A percentile compares a stretch with the other conserved stretches of the same genome.
Evolutionary conservation across 73 alveolate genomes (phyloP).

Genomic region (Durusdinium trenchii): DNA sequence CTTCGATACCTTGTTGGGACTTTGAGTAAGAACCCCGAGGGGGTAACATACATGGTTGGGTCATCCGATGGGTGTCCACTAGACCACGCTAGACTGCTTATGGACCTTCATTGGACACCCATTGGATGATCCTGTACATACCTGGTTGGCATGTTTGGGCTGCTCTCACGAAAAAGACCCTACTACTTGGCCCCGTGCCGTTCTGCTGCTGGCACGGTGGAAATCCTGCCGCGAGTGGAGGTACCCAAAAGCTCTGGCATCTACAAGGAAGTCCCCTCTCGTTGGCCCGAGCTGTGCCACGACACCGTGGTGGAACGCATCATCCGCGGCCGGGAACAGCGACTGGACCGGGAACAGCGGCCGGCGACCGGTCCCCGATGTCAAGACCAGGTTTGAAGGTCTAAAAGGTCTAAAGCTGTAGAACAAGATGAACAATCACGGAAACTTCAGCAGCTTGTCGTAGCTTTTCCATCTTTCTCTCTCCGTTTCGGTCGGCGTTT

Average conservation of each 20-base stretch:
- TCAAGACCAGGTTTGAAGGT: constrained; percentile 2
- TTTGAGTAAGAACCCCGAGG: too few relatives aligned
- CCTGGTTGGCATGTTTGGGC: constrained; percentile 3
- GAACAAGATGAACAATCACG: neutral
- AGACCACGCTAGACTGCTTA: too few relatives aligned
- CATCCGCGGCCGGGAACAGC: constrained; percentile 76
- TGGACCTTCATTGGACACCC: too few relatives aligned
- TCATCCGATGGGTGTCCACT: too few relatives aligned
- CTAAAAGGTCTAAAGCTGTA: neutral
- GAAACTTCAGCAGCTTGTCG: neutral
- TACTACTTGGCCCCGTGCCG: constrained; percentile 18
- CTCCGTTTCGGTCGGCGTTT: constrained; percentile 10
- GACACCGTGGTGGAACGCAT: constrained; percentile 84
- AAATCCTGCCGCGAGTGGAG: constrained; percentile 21
- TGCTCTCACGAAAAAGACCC: neutral
- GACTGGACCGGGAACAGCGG: neutral
- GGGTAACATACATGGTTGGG: too few relatives aligned
- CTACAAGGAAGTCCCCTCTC: constrained; percentile 59
- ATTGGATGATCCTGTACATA: constrained; percentile 1
- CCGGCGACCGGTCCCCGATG: constrained; percentile 19
- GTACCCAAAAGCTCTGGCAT: constrained; percentile 54
- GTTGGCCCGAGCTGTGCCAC: constrained; percentile 84
- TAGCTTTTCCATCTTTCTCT: neutral
- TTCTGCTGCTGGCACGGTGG: neutral
- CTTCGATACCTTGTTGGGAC: too few relatives aligned